Percentiles rank a stretch among this genome's conserved stretches.
Conservation (phyloP, 352 stramenopile species). For the Phytophthora multivora region DNA sequence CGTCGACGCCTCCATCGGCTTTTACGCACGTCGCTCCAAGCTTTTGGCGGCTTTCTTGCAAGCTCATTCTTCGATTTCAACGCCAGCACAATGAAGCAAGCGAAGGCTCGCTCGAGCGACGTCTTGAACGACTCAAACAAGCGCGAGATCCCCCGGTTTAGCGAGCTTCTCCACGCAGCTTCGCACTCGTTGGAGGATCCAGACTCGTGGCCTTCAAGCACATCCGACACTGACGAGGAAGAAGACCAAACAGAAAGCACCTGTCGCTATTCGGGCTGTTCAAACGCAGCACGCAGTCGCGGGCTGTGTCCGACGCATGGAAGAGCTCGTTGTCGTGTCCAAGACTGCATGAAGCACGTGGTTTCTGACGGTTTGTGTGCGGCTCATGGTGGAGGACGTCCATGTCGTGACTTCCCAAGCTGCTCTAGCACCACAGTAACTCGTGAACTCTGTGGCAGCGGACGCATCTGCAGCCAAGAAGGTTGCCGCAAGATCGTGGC, state of each 20-base stretch:
- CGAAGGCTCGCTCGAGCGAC: conserved; percentile 2
- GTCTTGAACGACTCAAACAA: conserved; percentile 7
- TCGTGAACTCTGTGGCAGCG: conserved; percentile 68
- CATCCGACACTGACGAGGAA: conserved; percentile 35
- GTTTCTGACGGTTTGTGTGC: conserved; percentile 70
- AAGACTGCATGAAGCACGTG: conserved; percentile 68
- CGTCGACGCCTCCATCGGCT: conserved; percentile 33
- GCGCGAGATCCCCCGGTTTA: conserved; percentile 23
- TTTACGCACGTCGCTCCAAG: conserved; percentile 33
- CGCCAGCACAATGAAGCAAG: background rate
- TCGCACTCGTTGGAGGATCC: conserved; percentile 17
- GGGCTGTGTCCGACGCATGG: conserved; percentile 63
- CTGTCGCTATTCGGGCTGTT: conserved; percentile 33
- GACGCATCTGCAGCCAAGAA: conserved; percentile 69
- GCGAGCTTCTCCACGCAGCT: conserved; percentile 28
- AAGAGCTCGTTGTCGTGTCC: conserved; percentile 56
- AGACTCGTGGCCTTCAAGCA: conserved; percentile 23
- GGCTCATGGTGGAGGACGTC: conserved; percentile 62
- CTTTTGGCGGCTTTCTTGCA: conserved; percentile 44
- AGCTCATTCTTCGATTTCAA: conserved; percentile 30
- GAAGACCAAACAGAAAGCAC: conserved; percentile 10
- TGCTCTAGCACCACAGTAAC: conserved; percentile 63
- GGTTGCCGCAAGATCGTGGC: conserved; percentile 82
- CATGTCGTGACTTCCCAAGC: conserved; percentile 37
- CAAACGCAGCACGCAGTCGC: conserved; percentile 55